Evolutionary conservation across 805 yeast species (phyloP), one percentile per base, ranked within the genome.

Genomic region (Danielozyma ontarioensis): DNA sequence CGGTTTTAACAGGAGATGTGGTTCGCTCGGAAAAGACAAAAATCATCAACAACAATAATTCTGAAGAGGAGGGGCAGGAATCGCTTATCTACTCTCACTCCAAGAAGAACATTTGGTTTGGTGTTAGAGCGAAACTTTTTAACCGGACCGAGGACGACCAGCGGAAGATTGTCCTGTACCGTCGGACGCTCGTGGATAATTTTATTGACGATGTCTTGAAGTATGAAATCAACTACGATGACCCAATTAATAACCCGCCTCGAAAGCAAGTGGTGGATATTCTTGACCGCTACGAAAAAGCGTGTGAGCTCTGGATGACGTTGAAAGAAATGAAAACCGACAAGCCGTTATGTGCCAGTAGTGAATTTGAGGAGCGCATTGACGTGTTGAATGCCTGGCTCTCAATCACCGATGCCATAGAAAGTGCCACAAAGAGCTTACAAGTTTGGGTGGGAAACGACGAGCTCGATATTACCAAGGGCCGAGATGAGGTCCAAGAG

Each of bases 1-100:
- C 88, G 3, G 97, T 93, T 3, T 72, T 93, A 23, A 90, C 94
- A 3, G 97, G 98, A 45, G 97, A 93, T 57, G 95, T 93, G 34
- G 88, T 93, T 14, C 75, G 82, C 23, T 81, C 90, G 10, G 98
- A 93, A 51, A 93, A 90, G 59, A 80, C 85, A 3, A 80, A 80
- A 56, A 69, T 84, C 35, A 78, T 75, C 12, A 74, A 71, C 33
- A 78, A 72, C 24, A 53, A 57, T 17, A 58, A 50, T 40, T n/a
- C n/a, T n/a, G 46, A 57, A 0, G 59, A 57, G 26, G 60, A 55
- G 26, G 51, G 53, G 19, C 68, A 62, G 41, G 81, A 77, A 42
- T 55, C 70, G 34, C 63, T 74, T 42, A 46, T 75, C 35, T 70
- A 76, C 38, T 66, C 79, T 4, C 65, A 76, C 4, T 73, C 74